A percentile compares a stretch with the other conserved stretches of the same genome.
phyloP scores from a whole-genome alignment of 2,329 filamentous ascomycete genomes.

The Fusarium liriodendri region DNA sequence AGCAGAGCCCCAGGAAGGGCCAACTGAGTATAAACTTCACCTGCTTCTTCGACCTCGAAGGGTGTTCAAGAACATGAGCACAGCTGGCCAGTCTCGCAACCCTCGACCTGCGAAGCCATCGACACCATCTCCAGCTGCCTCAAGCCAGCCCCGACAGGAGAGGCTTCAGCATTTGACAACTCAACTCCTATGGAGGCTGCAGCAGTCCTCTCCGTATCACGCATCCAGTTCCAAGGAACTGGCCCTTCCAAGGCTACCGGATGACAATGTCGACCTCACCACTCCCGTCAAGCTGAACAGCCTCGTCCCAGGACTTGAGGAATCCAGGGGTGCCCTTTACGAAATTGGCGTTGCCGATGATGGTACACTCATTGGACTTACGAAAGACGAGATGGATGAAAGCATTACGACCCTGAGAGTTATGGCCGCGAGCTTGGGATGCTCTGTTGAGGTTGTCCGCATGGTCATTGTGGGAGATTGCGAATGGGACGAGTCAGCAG shows the following conservation, averaged over 20 bases:
- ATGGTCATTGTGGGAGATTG: constrained; percentile 88
- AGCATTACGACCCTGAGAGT: constrained; percentile 85
- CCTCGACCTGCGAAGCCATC: constrained; percentile 28
- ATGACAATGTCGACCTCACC: constrained; percentile 63
- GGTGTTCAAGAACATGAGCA: constrained; percentile 78
- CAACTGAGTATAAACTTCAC: constrained; percentile 97
- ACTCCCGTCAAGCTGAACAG: constrained; percentile 63
- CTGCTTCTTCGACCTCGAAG: constrained; percentile 83
- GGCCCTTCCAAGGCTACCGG: constrained; percentile 79
- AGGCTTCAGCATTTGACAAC: constrained; percentile 93
- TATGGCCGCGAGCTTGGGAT: constrained; percentile 95
- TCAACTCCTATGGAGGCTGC: constrained; percentile 91
- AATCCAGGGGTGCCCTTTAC: constrained; percentile 92
- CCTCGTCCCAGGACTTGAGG: constrained; percentile 83
- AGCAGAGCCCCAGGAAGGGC: constrained; percentile 92
- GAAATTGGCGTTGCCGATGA: constrained; percentile 98
- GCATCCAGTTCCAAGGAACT: constrained; percentile 80
- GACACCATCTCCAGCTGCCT: constrained; percentile 54
- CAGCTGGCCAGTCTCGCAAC: constrained; percentile 48
- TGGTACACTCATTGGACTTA: constrained; percentile 88
- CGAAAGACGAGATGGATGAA: constrained; percentile 91
- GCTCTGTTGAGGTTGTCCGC: constrained; percentile 82
- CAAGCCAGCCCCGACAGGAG: constrained; percentile 80
- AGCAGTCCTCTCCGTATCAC: constrained; percentile 94
- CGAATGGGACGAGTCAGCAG: constrained; percentile 70